These are phyloP conservation scores for Scheffersomyces lignicola DNA, from an alignment of 1,139 yeast species.

Conservation along the genomic window DNA sequence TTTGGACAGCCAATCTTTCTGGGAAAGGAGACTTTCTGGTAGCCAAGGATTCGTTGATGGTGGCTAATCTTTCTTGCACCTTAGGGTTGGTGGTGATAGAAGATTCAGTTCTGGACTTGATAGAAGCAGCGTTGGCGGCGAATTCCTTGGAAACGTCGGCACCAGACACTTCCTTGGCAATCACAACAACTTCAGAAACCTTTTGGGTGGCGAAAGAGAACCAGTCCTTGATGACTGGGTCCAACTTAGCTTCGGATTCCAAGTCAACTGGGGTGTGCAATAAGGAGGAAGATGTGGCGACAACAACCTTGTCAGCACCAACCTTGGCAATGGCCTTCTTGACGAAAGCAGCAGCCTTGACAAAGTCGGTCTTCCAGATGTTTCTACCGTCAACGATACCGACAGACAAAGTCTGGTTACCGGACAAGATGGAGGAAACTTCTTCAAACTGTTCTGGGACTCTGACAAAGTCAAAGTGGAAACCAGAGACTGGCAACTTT, in stretches of 20 bases:
- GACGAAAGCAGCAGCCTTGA: constrained; percentile 80
- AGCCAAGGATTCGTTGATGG: constrained; percentile 75
- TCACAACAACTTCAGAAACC: constrained; percentile 82
- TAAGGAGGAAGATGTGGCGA: constrained; percentile 94
- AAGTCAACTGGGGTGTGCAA: constrained; percentile 98
- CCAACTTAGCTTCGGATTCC: constrained; percentile 84
- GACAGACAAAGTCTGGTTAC: constrained; percentile 78
- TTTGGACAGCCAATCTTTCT: constrained; percentile 83
- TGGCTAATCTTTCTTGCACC: constrained; percentile 85
- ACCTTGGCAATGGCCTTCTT: constrained; percentile 79
- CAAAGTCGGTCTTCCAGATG: constrained; percentile 96
- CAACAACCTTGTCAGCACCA: constrained; percentile 86
- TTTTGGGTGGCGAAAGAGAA: constrained; percentile 98
- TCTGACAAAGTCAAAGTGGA: constrained; percentile 96
- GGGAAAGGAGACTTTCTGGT: constrained; percentile 88
- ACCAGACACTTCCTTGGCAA: constrained; percentile 87
- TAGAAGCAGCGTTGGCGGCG: constrained; percentile 83
- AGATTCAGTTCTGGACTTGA: constrained; percentile 84
- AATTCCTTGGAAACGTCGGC: constrained; percentile 67
- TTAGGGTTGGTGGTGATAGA: constrained; percentile 87
- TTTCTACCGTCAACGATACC: constrained; percentile 99
- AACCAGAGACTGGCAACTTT: constrained; percentile 89
- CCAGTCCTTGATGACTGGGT: constrained; percentile 92
- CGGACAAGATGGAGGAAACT: constrained; percentile 62
- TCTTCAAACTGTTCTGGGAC: constrained; percentile 94